Percentiles rank a stretch among this genome's conserved stretches.
phyloP scores from a whole-genome alignment of 345 rosid genomes.

The Psidium guajava region DNA sequence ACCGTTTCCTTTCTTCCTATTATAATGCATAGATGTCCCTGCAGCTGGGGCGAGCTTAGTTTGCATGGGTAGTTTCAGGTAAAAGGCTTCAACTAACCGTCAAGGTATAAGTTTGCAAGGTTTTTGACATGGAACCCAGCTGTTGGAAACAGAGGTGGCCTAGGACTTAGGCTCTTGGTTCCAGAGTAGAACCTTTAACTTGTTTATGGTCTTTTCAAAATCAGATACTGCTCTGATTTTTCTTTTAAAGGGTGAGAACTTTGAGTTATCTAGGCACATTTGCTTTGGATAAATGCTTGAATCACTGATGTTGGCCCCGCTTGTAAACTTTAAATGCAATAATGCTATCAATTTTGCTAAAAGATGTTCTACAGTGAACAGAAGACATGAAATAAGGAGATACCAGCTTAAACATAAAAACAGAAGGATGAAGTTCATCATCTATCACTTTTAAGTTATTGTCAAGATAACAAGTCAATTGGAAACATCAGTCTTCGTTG shows the following conservation, averaged over 20 bases:
- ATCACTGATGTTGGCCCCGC: neutral
- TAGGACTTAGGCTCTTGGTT: neutral
- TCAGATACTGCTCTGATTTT: neutral
- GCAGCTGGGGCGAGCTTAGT: neutral
- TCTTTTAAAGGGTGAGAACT: neutral
- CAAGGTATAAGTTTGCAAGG: neutral
- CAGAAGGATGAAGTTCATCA: neutral
- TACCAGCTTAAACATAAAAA: neutral
- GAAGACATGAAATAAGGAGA: neutral
- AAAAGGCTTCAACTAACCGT: neutral
- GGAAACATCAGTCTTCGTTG: neutral
- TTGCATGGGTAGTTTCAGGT: neutral
- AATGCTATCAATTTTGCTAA: neutral
- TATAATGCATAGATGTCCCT: neutral
- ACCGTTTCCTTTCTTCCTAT: neutral
- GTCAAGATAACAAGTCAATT: neutral
- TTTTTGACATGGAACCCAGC: neutral
- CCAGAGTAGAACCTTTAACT: neutral
- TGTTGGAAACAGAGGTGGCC: neutral
- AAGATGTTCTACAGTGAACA: neutral
- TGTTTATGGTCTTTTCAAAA: neutral
- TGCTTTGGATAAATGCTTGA: neutral
- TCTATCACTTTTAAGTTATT: neutral
- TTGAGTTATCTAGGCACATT: neutral
- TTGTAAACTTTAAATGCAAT: neutral